Conservation (phyloP, 257 asterid species). For the Penstemon newberryi region DNA sequence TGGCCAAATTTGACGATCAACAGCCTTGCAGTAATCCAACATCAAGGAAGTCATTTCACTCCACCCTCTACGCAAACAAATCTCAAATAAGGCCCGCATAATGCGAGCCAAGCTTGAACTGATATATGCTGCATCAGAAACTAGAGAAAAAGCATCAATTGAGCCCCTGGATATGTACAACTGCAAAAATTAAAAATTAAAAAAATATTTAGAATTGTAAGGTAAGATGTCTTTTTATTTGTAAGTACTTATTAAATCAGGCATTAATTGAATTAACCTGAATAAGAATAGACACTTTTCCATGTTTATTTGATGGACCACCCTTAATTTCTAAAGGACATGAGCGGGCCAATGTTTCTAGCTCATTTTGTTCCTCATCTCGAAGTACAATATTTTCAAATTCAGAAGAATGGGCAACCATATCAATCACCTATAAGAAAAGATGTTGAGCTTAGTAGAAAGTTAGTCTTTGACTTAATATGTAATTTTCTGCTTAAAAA, state of each 20-base stretch:
- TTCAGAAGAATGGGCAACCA: constrained; percentile 98
- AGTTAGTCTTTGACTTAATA: too few relatives aligned
- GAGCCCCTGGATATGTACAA: constrained; percentile 84
- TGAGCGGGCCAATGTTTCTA: constrained; percentile 71
- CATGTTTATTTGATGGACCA: constrained; percentile 90
- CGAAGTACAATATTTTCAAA: constrained; percentile 93
- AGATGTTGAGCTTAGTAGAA: not conserved
- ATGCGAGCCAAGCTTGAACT: constrained; percentile 97
- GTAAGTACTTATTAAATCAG: constrained; percentile 19
- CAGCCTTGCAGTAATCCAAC: constrained; percentile 96
- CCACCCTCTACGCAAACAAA: constrained; percentile 95
- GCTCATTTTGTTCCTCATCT: constrained; percentile 94
- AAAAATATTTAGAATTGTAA: constrained; percentile 19
- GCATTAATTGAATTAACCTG: constrained; percentile 56
- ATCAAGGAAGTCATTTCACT: constrained; percentile 86
- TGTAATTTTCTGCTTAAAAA: not conserved
- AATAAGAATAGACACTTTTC: constrained; percentile 91
- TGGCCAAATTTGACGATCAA: constrained; percentile 98
- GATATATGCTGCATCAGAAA: constrained; percentile 91
- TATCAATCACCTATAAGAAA: constrained; percentile 71
- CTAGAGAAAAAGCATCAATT: constrained; percentile 75
- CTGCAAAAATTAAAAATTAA: constrained; percentile 51
- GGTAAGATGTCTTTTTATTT: constrained; percentile 19
- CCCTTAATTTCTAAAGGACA: constrained; percentile 93
- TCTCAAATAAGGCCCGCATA: constrained; percentile 94